Conservation (phyloP, 2,329 filamentous ascomycete genomes). For the Cephalotrichum gorgonifer region DNA sequence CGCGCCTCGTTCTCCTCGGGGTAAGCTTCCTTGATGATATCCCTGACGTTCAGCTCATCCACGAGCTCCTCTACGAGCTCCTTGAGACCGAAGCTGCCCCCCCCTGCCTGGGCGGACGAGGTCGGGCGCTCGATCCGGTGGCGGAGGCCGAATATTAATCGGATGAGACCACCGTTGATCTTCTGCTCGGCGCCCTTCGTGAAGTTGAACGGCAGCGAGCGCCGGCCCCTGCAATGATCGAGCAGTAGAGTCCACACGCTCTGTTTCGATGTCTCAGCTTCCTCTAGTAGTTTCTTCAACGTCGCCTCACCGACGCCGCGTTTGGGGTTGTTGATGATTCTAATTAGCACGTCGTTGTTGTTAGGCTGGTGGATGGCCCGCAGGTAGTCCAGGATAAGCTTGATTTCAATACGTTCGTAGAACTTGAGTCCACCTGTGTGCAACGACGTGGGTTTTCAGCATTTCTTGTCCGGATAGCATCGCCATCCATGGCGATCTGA, state of each 20-base stretch:
- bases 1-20: slow-evolving; percentile 65
- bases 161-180: slow-evolving; percentile 38
- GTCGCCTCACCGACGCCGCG: slow-evolving; percentile 74
- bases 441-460: neutral
- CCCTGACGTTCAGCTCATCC: slow-evolving; percentile 59
- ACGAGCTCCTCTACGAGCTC: slow-evolving; percentile 43
- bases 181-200: slow-evolving; percentile 41
- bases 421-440: slow-evolving; percentile 60
- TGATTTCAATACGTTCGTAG: slow-evolving; percentile 85
- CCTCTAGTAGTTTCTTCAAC: slow-evolving; percentile 61
- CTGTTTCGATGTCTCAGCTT: slow-evolving; percentile 59
- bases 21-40: slow-evolving; percentile 63
- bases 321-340: slow-evolving; percentile 76
- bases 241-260: slow-evolving; percentile 67
- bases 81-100: slow-evolving; percentile 24
- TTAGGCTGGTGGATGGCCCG: slow-evolving; percentile 74
- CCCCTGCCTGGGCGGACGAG: slow-evolving; percentile 13
- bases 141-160: slow-evolving; percentile 24
- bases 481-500: neutral
- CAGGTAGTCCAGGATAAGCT: slow-evolving; percentile 78
- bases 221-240: slow-evolving; percentile 40
- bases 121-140: slow-evolving; percentile 14
- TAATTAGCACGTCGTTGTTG: slow-evolving; percentile 75
- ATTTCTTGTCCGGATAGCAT: neutral
- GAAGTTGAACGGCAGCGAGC: slow-evolving; percentile 36